These are phyloP conservation scores for Chaetomidium leptoderma DNA, from an alignment of 495 filamentous ascomycete genomes.

Conservation along the genomic window DNA sequence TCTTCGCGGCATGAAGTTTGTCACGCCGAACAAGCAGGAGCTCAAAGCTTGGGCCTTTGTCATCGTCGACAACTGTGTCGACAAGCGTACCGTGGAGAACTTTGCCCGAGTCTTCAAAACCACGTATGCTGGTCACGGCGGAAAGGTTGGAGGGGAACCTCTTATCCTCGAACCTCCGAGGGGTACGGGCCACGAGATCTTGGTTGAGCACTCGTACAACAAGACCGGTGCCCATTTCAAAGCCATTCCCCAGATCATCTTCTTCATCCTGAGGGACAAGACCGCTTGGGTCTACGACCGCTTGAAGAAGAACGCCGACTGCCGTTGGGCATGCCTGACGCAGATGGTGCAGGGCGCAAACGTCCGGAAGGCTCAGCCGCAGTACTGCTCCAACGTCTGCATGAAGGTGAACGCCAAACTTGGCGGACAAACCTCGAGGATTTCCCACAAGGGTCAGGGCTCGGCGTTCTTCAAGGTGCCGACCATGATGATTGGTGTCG, in stretches of 20 bases:
- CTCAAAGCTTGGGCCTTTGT: constrained; percentile 68
- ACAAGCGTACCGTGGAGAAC: constrained; percentile 43
- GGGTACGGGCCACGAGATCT: constrained; percentile 23
- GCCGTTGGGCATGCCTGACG: constrained; percentile 69
- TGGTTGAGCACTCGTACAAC: constrained; percentile 20
- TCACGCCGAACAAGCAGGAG: constrained; percentile 50
- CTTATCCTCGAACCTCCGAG: constrained; percentile 19
- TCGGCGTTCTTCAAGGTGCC: constrained; percentile 41
- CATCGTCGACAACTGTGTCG: constrained; percentile 24
- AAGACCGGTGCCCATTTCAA: constrained; percentile 16
- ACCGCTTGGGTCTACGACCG: constrained; percentile 63
- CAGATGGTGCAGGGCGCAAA: constrained; percentile 64
- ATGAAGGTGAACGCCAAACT: constrained; percentile 97
- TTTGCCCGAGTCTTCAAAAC: constrained; percentile 60
- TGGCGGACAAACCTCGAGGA: constrained; percentile 64
- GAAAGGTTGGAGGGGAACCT: constrained; percentile 46
- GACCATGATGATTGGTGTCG: constrained; percentile 78
- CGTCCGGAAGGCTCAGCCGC: constrained; percentile 56
- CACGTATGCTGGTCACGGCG: constrained; percentile 68
- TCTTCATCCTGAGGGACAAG: constrained; percentile 69
- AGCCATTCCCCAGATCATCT: constrained; percentile 54
- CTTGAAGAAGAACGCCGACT: constrained; percentile 79
- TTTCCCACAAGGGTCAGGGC: constrained; percentile 13
- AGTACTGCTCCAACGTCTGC: constrained; percentile 82
- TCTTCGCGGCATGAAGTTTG: constrained; percentile 72